Evolutionary conservation across 768 basidiomycete genomes (phyloP).

Genomic region (Sarcomyxa edulis): DNA sequence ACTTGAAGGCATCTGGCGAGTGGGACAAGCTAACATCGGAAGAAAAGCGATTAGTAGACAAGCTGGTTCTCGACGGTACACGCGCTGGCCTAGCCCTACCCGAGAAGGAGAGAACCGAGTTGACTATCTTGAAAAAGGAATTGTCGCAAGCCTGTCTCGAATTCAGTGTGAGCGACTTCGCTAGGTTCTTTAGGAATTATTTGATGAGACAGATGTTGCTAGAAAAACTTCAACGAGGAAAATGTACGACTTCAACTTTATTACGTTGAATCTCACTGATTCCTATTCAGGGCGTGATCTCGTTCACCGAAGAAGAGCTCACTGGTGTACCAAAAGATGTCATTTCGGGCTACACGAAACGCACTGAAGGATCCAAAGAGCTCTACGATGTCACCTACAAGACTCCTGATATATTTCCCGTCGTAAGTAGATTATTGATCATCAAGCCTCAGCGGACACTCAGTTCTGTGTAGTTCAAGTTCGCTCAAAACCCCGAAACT

Average conservation of each 20-base stretch:
- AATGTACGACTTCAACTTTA: slow-evolving; percentile 36
- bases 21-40: slow-evolving; percentile 63
- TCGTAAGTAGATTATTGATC: slow-evolving; percentile 2
- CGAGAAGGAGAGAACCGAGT: slow-evolving; percentile 49
- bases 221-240: slow-evolving; percentile 92
- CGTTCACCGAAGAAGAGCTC: slow-evolving; percentile 68
- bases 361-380: slow-evolving; percentile 54
- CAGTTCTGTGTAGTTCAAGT: slow-evolving; percentile 58
- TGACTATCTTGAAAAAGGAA: slow-evolving; percentile 68
- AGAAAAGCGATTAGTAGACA: slow-evolving; percentile 74
- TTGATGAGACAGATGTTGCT: slow-evolving; percentile 5
- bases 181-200: neutral
- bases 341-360: slow-evolving; percentile 69
- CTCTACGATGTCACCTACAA: slow-evolving; percentile 26
- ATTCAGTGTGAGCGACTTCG: slow-evolving; percentile 53
- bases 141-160: slow-evolving; percentile 72
- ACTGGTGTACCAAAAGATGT: slow-evolving; percentile 80
- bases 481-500: slow-evolving; percentile 63
- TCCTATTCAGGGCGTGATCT: slow-evolving; percentile 44
- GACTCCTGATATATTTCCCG: slow-evolving; percentile 11
- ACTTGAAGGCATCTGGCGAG: slow-evolving; percentile 55
- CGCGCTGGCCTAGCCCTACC: slow-evolving; percentile 74
- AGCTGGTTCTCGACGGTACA: slow-evolving; percentile 74
- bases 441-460: neutral
- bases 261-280: neutral